Percentiles rank a stretch among this genome's conserved stretches.
Evolutionary conservation across 768 basidiomycete genomes (phyloP).

Genomic region (Kwoniella bestiolae): DNA sequence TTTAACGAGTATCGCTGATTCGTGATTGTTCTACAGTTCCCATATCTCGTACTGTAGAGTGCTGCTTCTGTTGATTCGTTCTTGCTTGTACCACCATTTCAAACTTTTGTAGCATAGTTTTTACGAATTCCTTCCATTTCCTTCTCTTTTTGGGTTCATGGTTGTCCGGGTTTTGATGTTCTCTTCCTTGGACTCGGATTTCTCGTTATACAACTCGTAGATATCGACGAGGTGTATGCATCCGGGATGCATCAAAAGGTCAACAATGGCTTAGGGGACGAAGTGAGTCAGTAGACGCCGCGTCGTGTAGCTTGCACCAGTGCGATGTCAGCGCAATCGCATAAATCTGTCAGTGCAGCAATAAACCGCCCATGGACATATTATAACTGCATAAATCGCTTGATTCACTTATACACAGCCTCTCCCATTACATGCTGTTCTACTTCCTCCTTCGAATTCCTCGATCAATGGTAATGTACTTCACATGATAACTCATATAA

Average conservation of each 20-base stretch:
- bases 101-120: conserved; percentile 6
- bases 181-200: no score
- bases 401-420: background rate
- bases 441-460: background rate
- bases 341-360: no score
- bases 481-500: background rate
- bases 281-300: no score
- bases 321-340: no score
- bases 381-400: conserved; percentile 9
- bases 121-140: background rate
- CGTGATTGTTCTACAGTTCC: background rate
- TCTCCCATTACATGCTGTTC: background rate
- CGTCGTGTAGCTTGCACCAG: no score
- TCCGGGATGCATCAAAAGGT: background rate
- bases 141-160: background rate
- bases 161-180: background rate
- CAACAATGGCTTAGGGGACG: no score
- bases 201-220: no score
- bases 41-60: conserved; percentile 1
- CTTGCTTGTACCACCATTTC: background rate
- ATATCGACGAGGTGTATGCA: background rate
- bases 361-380: background rate
- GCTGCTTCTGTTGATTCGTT: background rate
- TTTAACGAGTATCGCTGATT: background rate
- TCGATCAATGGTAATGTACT: background rate